Percentiles rank a stretch among this genome's conserved stretches.
phyloP scores from a whole-genome alignment of 2,329 filamentous ascomycete species.

The Calonectria honghensis region DNA sequence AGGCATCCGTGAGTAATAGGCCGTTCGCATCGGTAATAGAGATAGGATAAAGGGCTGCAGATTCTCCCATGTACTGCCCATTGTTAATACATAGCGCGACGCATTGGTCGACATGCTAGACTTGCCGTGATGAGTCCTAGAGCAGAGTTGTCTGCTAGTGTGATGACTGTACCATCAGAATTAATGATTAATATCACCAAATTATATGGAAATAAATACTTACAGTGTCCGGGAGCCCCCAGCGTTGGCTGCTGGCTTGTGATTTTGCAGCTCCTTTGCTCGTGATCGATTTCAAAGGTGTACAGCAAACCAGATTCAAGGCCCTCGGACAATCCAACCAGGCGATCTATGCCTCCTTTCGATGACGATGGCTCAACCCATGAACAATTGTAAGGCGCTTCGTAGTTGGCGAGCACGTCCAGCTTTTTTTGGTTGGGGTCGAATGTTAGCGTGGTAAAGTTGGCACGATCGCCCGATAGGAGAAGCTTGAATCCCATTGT shows the following conservation, averaged over 20 bases:
- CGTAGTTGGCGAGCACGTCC: not conserved
- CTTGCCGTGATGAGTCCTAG: not conserved
- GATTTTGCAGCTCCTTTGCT: not conserved
- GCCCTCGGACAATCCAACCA: not conserved
- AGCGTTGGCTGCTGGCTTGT: not conserved
- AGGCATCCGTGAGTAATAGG: not conserved
- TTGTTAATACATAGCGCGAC: not conserved
- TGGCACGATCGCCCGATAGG: not conserved
- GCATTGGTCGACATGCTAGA: not conserved
- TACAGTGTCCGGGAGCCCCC: not conserved
- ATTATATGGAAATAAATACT: not conserved
- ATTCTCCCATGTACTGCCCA: not conserved
- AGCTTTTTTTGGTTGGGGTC: not conserved
- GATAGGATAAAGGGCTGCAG: not conserved
- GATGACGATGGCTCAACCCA: not conserved
- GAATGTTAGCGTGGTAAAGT: not conserved
- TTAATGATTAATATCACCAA: not conserved
- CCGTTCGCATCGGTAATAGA: not conserved
- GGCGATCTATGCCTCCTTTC: not conserved
- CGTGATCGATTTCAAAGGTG: conserved; percentile 3
- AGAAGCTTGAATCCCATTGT: not conserved
- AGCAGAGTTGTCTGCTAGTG: not conserved
- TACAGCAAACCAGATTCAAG: not conserved
- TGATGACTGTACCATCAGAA: not conserved
- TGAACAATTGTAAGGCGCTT: not conserved